Evolutionary conservation across 2,329 filamentous ascomycete genomes (phyloP).

Genomic region (Colletotrichum cuscutae): DNA sequence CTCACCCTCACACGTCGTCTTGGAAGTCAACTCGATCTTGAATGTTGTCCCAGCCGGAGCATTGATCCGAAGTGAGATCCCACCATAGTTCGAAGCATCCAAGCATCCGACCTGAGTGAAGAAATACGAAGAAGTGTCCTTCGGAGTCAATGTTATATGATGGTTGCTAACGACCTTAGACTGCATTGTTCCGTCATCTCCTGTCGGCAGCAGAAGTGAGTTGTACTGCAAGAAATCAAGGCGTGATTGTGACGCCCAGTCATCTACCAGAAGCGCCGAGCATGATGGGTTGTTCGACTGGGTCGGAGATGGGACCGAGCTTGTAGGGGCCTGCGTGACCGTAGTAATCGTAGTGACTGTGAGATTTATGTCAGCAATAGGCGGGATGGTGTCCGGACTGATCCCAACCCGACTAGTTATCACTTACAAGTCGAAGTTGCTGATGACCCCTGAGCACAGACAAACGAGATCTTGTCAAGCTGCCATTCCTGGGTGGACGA

Average conservation of each 20-base stretch:
- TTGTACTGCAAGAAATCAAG: constrained; percentile 71
- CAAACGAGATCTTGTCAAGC: constrained; percentile 58
- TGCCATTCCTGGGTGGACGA: constrained; percentile 49
- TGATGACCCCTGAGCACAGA: constrained; percentile 45
- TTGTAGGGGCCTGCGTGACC: constrained; percentile 6
- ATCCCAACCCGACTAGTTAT: not conserved
- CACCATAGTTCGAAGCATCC: constrained; percentile 62
- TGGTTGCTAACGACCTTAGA: constrained; percentile 63
- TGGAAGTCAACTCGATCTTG: constrained; percentile 61
- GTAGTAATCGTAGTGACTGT: constrained; percentile 1
- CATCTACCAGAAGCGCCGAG: constrained; percentile 61
- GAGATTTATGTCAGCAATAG: not conserved
- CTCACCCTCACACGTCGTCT: constrained; percentile 53
- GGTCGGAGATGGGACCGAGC: not conserved
- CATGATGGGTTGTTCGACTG: constrained; percentile 42
- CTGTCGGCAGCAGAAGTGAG: constrained; percentile 63
- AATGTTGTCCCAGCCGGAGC: constrained; percentile 62
- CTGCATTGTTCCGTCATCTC: constrained; percentile 67
- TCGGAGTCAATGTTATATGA: constrained; percentile 63
- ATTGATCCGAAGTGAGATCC: constrained; percentile 65
- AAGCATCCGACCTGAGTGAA: constrained; percentile 67
- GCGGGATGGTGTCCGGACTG: not conserved
- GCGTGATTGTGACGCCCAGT: constrained; percentile 71
- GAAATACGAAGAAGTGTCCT: constrained; percentile 62
- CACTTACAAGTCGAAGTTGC: constrained; percentile 34